Percentiles rank a stretch among this genome's conserved stretches.
Evolutionary conservation across 495 filamentous ascomycete species (phyloP).

Genomic region (Hypomontagnella submonticulosa): DNA sequence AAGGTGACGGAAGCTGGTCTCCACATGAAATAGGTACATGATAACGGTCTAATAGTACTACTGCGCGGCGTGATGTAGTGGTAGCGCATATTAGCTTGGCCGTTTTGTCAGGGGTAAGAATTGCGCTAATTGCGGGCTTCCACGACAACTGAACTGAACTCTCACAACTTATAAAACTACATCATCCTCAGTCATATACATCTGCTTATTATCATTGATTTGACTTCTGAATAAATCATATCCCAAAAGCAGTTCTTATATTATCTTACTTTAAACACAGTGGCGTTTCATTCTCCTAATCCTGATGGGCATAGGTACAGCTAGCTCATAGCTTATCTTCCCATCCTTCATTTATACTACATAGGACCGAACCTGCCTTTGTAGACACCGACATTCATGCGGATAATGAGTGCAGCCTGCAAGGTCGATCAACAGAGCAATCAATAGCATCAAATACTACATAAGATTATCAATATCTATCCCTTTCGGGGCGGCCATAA

Average conservation of each 20-base stretch:
- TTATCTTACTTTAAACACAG: too few relatives aligned
- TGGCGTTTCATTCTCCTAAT: too few relatives aligned
- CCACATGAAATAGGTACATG: conserved; percentile 19
- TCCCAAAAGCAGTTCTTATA: too few relatives aligned
- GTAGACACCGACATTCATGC: conserved; percentile 1
- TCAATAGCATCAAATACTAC: conserved; percentile 18
- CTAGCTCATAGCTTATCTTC: too few relatives aligned
- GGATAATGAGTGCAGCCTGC: conserved; percentile 26
- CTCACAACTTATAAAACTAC: too few relatives aligned
- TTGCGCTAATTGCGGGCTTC: conserved; percentile 28
- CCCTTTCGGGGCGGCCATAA: neutral
- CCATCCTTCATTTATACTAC: neutral
- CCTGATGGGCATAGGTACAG: too few relatives aligned
- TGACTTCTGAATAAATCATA: too few relatives aligned
- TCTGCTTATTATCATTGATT: too few relatives aligned
- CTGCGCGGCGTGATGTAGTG: neutral
- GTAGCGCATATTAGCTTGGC: conserved; percentile 13
- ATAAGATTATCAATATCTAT: neutral
- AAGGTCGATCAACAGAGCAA: conserved; percentile 28
- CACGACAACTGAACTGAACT: neutral
- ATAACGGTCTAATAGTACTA: conserved; percentile 15
- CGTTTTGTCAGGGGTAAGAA: conserved; percentile 32
- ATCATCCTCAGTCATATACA: too few relatives aligned
- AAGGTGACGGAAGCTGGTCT: conserved; percentile 18
- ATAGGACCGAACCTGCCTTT: conserved; percentile 4